phyloP scores from a whole-genome alignment of 148 eudicot species.

The Rhododendron simsii region DNA sequence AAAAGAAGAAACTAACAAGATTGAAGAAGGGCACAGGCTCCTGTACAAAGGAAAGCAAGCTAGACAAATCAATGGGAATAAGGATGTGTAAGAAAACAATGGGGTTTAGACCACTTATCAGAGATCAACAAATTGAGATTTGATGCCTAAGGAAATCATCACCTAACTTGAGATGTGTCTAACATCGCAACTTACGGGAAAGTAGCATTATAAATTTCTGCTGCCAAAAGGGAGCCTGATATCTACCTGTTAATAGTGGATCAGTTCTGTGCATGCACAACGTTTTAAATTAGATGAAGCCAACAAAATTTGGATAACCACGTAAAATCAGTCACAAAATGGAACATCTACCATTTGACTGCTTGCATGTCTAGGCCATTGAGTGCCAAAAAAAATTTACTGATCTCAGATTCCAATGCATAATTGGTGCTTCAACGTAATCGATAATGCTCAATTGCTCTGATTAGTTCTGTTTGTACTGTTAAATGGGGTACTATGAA shows the following conservation, averaged over 20 bases:
- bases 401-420: background rate
- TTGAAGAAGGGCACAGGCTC: background rate
- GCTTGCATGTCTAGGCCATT: background rate
- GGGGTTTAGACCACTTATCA: background rate
- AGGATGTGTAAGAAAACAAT: background rate
- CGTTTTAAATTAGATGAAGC: background rate
- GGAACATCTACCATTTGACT: background rate
- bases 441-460: background rate
- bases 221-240: background rate
- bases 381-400: background rate
- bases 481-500: background rate
- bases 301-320: background rate
- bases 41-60: background rate
- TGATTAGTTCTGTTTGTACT: background rate
- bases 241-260: background rate
- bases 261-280: background rate
- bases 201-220: background rate
- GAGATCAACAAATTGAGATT: background rate
- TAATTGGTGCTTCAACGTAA: background rate
- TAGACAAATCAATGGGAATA: background rate
- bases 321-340: background rate
- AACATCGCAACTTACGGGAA: background rate
- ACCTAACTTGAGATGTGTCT: background rate
- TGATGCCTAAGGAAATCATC: background rate
- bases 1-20: background rate